Percentiles rank a stretch among this genome's conserved stretches.
phyloP scores from a whole-genome alignment of 352 stramenopile species.

The Pythium folliculosum region DNA sequence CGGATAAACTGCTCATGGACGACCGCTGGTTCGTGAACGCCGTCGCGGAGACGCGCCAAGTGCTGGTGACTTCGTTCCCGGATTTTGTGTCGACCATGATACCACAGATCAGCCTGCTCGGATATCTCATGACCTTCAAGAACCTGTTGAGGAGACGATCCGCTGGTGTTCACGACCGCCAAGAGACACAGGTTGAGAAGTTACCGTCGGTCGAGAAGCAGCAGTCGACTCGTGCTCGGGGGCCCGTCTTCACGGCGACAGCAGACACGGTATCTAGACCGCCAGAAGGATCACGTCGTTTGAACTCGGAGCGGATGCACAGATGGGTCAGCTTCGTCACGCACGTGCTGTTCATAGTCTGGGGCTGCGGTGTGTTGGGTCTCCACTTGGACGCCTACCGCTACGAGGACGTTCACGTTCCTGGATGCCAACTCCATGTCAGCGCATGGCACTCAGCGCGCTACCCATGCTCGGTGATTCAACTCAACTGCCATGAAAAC shows the following conservation, averaged over 20 bases:
- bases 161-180: not conserved
- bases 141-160: constrained; percentile 7
- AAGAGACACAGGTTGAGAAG: not conserved
- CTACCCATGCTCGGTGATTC: constrained; percentile 22
- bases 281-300: not conserved
- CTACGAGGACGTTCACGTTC: not conserved
- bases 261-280: too few relatives aligned
- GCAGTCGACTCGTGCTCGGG: not conserved
- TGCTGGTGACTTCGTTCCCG: constrained; percentile 20
- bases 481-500: constrained; percentile 20
- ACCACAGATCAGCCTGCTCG: constrained; percentile 14
- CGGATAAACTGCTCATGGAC: constrained; percentile 6
- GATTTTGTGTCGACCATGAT: constrained; percentile 23
- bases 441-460: constrained; percentile 10
- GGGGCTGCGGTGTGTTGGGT: not conserved
- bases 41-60: constrained; percentile 12
- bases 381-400: constrained; percentile 10
- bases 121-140: constrained; percentile 20
- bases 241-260: not conserved
- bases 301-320: not conserved
- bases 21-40: constrained; percentile 26
- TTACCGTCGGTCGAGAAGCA: too few relatives aligned
- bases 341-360: constrained; percentile 1
- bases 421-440: constrained; percentile 12
- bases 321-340: not conserved